Conservation (phyloP, 805 yeast species). For the Hanseniaspora clermontiae region DNA sequence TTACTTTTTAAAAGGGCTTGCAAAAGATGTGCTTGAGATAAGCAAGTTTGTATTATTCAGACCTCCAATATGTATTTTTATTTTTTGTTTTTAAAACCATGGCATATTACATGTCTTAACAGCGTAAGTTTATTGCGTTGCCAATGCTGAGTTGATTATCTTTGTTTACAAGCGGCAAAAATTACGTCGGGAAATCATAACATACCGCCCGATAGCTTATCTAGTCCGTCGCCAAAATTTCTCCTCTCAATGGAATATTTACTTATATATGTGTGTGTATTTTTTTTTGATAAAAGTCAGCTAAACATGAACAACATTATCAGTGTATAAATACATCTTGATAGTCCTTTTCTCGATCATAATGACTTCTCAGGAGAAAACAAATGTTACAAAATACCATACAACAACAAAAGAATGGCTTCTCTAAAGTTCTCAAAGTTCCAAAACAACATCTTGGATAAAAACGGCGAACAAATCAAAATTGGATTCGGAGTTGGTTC, state of each 20-base stretch:
- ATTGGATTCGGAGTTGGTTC: constrained; percentile 37
- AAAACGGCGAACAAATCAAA: constrained; percentile 7
- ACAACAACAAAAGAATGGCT: neutral
- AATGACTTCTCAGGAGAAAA: too few relatives aligned
- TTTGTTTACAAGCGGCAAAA: neutral
- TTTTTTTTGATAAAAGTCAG: neutral
- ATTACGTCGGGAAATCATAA: neutral
- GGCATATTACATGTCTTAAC: neutral
- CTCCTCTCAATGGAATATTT: neutral
- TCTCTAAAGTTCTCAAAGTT: constrained; percentile 4
- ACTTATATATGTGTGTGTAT: neutral
- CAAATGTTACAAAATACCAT: neutral
- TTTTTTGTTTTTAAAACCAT: too few relatives aligned
- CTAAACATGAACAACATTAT: too few relatives aligned
- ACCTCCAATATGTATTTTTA: too few relatives aligned
- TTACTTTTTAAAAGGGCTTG: constrained; percentile 34
- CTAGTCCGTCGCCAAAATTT: neutral
- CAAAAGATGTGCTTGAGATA: neutral
- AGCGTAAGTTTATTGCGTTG: neutral
- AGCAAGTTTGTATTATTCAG: neutral
- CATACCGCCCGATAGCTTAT: neutral
- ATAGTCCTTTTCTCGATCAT: neutral
- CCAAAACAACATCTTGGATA: constrained; percentile 11
- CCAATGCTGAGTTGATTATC: too few relatives aligned
- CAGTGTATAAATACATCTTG: too few relatives aligned